phyloP scores from a whole-genome alignment of 2,329 filamentous ascomycete genomes.

The Fusarium bulbicola region DNA sequence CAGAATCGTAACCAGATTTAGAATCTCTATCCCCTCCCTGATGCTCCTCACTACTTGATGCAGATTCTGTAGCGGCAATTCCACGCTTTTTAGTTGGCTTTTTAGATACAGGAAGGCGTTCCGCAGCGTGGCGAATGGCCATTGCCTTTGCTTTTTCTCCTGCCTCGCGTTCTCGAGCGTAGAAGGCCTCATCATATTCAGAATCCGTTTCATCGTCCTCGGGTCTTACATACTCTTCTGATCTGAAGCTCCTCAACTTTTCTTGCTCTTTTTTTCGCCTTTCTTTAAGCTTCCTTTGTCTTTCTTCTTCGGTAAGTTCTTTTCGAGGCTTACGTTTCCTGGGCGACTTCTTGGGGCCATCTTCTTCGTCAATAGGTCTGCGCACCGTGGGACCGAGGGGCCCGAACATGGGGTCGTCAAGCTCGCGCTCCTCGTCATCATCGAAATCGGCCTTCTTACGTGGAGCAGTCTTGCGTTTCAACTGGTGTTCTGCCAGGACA shows the following conservation, averaged over 20 bases:
- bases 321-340: conserved; percentile 59
- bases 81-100: conserved; percentile 46
- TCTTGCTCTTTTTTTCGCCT: conserved; percentile 76
- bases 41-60: conserved; percentile 5
- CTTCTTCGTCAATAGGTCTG: conserved; percentile 63
- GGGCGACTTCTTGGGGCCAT: conserved; percentile 59
- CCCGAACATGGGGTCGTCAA: conserved; percentile 71
- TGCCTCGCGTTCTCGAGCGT: conserved; percentile 71
- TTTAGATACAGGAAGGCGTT: conserved; percentile 19
- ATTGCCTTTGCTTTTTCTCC: conserved; percentile 22
- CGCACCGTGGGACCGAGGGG: conserved; percentile 70
- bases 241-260: conserved; percentile 83
- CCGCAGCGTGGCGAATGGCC: not conserved
- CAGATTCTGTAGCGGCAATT: not conserved
- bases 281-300: conserved; percentile 69
- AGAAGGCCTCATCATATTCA: conserved; percentile 77
- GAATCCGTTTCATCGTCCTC: conserved; percentile 91
- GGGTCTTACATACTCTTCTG: conserved; percentile 79
- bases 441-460: conserved; percentile 72
- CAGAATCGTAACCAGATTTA: conserved; percentile 35
- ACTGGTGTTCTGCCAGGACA: conserved; percentile 76
- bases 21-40: not conserved
- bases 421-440: conserved; percentile 70
- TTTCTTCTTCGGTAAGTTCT: conserved; percentile 67
- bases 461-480: conserved; percentile 73